A percentile compares a stretch with the other conserved stretches of the same genome.
Evolutionary conservation across 2,329 filamentous ascomycete genomes (phyloP).

Genomic region (Dichotomopilus funicola): DNA sequence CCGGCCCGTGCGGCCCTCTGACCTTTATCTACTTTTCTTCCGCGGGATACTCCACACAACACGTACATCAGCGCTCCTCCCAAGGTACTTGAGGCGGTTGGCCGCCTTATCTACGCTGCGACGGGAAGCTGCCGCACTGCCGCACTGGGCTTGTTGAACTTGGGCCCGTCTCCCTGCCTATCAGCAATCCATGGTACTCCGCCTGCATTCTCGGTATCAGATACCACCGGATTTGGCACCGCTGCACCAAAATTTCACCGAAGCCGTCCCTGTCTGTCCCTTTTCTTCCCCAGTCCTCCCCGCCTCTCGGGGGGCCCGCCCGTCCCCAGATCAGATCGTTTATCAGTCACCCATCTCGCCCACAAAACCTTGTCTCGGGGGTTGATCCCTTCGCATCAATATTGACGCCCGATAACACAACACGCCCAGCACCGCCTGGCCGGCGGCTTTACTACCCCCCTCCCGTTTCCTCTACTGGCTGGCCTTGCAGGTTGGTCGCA

Average conservation of each 20-base stretch:
- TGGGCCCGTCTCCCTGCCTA: slow-evolving; percentile 19
- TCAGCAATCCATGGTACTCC: slow-evolving; percentile 12
- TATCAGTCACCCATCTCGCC: slow-evolving; percentile 20
- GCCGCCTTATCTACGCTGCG: slow-evolving; percentile 22
- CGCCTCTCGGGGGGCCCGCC: slow-evolving; percentile 6
- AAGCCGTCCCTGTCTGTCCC: slow-evolving; percentile 14
- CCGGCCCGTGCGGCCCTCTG: too few species aligned
- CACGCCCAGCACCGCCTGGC: too few species aligned
- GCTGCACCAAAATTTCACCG: slow-evolving; percentile 23
- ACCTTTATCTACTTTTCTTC: not conserved
- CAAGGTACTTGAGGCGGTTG: too few species aligned
- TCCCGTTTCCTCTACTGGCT: not conserved
- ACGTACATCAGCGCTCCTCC: not conserved
- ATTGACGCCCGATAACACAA: slow-evolving; percentile 19
- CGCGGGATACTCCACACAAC: not conserved
- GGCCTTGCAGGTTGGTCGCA: slow-evolving; percentile 9
- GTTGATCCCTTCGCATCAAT: slow-evolving; percentile 11
- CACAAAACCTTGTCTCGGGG: not conserved
- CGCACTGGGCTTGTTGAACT: slow-evolving; percentile 12
- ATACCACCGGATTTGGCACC: slow-evolving; percentile 21
- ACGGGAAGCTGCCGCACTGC: slow-evolving; percentile 18
- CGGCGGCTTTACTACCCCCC: not conserved
- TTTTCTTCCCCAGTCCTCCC: slow-evolving; percentile 9
- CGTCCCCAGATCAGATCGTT: slow-evolving; percentile 6
- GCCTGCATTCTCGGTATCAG: slow-evolving; percentile 22